These are phyloP conservation scores for Pichia sp. DNA, from an alignment of 1,139 yeast species.

Conservation along the genomic window DNA sequence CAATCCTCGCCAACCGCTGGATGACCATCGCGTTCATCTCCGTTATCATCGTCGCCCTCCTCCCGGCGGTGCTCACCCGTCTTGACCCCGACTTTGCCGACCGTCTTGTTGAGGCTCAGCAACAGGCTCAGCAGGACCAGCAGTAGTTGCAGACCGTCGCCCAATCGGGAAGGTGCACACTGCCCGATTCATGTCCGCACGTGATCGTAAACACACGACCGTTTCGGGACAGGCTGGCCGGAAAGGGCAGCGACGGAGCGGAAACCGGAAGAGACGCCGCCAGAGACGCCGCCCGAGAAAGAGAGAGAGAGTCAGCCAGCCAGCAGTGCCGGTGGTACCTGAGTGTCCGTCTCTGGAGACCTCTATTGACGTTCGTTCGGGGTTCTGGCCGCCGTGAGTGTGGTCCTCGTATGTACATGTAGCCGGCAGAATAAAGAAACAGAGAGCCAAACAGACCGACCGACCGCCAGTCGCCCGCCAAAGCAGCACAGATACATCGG, in stretches of 20 bases:
- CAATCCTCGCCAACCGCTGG: slow-evolving; percentile 8
- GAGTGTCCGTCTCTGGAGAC: no score
- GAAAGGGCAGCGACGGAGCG: background rate
- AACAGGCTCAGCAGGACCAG: slow-evolving; percentile 11
- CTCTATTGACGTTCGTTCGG: no score
- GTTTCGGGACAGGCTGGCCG: background rate
- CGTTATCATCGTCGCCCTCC: slow-evolving; percentile 12
- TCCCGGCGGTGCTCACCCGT: slow-evolving; percentile 25
- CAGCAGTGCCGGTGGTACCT: no score
- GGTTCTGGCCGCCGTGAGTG: no score
- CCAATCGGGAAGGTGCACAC: background rate
- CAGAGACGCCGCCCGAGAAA: no score
- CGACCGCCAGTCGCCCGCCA: background rate
- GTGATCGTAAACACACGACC: background rate
- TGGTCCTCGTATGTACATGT: no score
- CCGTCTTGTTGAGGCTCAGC: slow-evolving; percentile 23
- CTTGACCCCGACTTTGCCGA: slow-evolving; percentile 29
- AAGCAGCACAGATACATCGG: background rate
- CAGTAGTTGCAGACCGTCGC: background rate
- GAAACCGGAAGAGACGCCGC: background rate
- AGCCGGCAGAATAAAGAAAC: no score
- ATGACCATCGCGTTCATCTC: slow-evolving; percentile 15
- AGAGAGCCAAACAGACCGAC: no score
- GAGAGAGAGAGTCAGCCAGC: no score
- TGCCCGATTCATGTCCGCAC: background rate